Conservation (phyloP, 352 stramenopile species). For the Phytophthora citricola region DNA sequence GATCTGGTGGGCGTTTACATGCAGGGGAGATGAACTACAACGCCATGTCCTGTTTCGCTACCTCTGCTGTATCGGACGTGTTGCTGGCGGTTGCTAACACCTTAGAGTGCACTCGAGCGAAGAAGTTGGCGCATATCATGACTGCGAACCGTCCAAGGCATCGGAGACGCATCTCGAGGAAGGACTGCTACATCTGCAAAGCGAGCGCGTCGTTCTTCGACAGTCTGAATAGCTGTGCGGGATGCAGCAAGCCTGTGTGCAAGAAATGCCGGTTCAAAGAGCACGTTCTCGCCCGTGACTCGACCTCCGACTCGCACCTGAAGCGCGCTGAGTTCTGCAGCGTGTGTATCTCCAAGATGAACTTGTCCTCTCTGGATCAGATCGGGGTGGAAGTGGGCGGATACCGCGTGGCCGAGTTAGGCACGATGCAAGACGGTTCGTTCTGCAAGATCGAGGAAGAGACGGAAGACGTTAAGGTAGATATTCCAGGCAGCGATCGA, state of each 20-base stretch:
- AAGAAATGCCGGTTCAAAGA: conserved; percentile 23
- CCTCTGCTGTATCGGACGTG: conserved; percentile 7
- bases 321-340: conserved; percentile 19
- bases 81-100: conserved; percentile 17
- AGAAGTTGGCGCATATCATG: conserved; percentile 23
- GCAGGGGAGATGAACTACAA: conserved; percentile 10
- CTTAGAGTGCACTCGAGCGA: conserved; percentile 25
- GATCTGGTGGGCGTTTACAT: conserved; percentile 34
- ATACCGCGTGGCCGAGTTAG: neutral
- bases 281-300: conserved; percentile 22
- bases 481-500: conserved; percentile 21
- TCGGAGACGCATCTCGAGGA: conserved; percentile 8
- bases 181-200: conserved; percentile 15
- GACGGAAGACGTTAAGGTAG: conserved; percentile 3
- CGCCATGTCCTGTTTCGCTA: conserved; percentile 1
- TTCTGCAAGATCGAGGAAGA: conserved; percentile 5
- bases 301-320: conserved; percentile 4
- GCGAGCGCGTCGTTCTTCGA: conserved; percentile 26
- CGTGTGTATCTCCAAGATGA: conserved; percentile 19
- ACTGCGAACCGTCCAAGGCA: neutral
- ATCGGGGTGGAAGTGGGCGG: neutral
- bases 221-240: conserved; percentile 10
- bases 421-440: neutral
- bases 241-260: conserved; percentile 22
- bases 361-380: conserved; percentile 12